phyloP scores from a whole-genome alignment of 2,329 filamentous ascomycete species.

The Cadophora malorum region DNA sequence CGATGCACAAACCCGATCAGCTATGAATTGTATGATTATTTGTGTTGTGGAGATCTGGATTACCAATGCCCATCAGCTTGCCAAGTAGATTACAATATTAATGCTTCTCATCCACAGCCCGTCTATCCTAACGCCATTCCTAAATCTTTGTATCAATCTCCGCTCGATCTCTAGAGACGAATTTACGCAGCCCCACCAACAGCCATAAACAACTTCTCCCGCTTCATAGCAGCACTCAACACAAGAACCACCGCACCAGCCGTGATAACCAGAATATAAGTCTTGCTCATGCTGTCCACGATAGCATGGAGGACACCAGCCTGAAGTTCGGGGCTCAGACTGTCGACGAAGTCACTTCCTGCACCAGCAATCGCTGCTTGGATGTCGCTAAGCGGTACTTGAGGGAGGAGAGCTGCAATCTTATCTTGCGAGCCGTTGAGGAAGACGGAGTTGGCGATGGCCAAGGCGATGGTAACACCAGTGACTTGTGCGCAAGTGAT shows the following conservation, averaged over 20 bases:
- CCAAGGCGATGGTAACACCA: conserved; percentile 48
- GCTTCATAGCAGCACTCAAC: conserved; percentile 46
- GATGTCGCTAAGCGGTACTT: conserved; percentile 40
- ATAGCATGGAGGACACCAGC: conserved; percentile 44
- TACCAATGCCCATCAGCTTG: neutral
- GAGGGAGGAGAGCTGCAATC: conserved; percentile 42
- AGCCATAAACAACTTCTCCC: conserved; percentile 46
- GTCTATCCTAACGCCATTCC: neutral
- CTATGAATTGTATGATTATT: too few species aligned
- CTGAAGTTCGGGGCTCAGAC: conserved; percentile 28
- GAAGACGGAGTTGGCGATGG: conserved; percentile 49
- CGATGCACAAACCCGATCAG: too few species aligned
- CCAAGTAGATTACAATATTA: neutral
- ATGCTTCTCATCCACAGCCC: neutral
- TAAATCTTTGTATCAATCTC: neutral
- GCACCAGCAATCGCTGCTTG: conserved; percentile 43
- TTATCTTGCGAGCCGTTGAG: conserved; percentile 45
- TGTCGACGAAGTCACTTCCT: conserved; percentile 37
- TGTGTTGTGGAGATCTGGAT: too few species aligned
- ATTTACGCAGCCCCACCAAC: conserved; percentile 26
- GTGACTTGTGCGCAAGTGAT: conserved; percentile 48
- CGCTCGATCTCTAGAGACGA: neutral
- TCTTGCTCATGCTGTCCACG: conserved; percentile 45
- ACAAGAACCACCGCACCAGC: conserved; percentile 45
- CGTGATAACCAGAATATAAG: conserved; percentile 46